These are phyloP conservation scores for Tetracladium marchalianum DNA, from an alignment of 495 filamentous ascomycete species.

Conservation along the genomic window DNA sequence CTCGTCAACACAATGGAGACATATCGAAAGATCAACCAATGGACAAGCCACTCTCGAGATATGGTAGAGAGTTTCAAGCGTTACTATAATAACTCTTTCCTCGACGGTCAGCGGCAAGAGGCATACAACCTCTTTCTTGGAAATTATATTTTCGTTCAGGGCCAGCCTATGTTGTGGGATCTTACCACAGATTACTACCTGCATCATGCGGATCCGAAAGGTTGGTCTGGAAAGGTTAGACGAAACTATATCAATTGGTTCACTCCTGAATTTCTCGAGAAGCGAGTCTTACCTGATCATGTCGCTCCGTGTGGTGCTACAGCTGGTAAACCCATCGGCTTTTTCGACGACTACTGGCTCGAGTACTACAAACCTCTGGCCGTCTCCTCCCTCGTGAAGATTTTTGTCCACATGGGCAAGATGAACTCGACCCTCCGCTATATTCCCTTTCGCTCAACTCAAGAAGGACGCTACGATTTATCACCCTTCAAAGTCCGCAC, in stretches of 20 bases:
- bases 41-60: constrained; percentile 92
- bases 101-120: constrained; percentile 92
- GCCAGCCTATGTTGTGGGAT: constrained; percentile 96
- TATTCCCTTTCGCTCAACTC: constrained; percentile 60
- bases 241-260: constrained; percentile 77
- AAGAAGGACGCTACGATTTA: constrained; percentile 64
- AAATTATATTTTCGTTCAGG: constrained; percentile 86
- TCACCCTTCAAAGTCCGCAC: constrained; percentile 75
- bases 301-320: constrained; percentile 2
- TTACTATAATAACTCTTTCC: constrained; percentile 98
- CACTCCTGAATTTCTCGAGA: constrained; percentile 63
- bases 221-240: constrained; percentile 53
- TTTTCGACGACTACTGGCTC: constrained; percentile 94
- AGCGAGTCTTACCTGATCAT: constrained; percentile 4
- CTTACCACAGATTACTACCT: constrained; percentile 93
- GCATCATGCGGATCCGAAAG: constrained; percentile 75
- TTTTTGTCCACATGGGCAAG: constrained; percentile 63
- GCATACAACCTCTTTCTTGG: constrained; percentile 97
- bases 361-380: constrained; percentile 89
- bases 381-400: constrained; percentile 76
- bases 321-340: constrained; percentile 47
- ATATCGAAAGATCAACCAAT: constrained; percentile 96
- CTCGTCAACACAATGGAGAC: constrained; percentile 99
- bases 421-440: constrained; percentile 81
- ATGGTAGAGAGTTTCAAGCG: constrained; percentile 99